Conservation (phyloP, 2,329 filamentous ascomycete species). For the Pezicula radicicola region DNA sequence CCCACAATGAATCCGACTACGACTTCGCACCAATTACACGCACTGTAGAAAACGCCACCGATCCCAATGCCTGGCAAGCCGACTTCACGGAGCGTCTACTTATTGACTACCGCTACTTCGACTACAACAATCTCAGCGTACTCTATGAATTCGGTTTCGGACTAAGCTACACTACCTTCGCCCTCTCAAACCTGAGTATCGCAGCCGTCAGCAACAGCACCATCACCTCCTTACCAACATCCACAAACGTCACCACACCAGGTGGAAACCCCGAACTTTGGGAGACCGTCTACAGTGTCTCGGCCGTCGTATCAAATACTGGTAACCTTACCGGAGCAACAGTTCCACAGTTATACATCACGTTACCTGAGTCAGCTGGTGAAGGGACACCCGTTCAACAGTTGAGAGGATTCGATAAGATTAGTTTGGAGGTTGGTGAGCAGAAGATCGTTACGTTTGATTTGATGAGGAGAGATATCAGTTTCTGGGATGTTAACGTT, state of each 20-base stretch:
- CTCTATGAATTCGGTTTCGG: slow-evolving; percentile 38
- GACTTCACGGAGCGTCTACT: slow-evolving; percentile 44
- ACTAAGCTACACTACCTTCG: slow-evolving; percentile 52
- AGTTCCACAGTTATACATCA: slow-evolving; percentile 23
- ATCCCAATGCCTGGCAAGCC: slow-evolving; percentile 36
- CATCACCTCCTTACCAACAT: slow-evolving; percentile 49
- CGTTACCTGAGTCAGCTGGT: neutral
- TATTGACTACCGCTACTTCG: slow-evolving; percentile 49
- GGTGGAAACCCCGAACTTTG: slow-evolving; percentile 53
- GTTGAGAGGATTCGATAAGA: slow-evolving; percentile 60
- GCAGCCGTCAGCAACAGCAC: slow-evolving; percentile 37
- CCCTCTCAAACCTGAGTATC: slow-evolving; percentile 38
- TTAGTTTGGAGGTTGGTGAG: slow-evolving; percentile 43
- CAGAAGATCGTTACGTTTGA: slow-evolving; percentile 42
- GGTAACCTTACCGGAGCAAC: slow-evolving; percentile 31
- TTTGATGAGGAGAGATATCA: slow-evolving; percentile 57
- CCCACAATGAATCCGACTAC: slow-evolving; percentile 49
- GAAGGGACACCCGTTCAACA: slow-evolving; percentile 49
- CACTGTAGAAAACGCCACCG: slow-evolving; percentile 33
- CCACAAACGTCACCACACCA: slow-evolving; percentile 47
- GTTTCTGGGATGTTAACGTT: slow-evolving; percentile 56
- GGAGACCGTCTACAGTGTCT: slow-evolving; percentile 45
- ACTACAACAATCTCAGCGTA: slow-evolving; percentile 28
- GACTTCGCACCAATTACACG: slow-evolving; percentile 35
- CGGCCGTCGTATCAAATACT: slow-evolving; percentile 44